These are phyloP conservation scores for Cruciata laevipes DNA, from an alignment of 257 asterid species.

Conservation along the genomic window DNA sequence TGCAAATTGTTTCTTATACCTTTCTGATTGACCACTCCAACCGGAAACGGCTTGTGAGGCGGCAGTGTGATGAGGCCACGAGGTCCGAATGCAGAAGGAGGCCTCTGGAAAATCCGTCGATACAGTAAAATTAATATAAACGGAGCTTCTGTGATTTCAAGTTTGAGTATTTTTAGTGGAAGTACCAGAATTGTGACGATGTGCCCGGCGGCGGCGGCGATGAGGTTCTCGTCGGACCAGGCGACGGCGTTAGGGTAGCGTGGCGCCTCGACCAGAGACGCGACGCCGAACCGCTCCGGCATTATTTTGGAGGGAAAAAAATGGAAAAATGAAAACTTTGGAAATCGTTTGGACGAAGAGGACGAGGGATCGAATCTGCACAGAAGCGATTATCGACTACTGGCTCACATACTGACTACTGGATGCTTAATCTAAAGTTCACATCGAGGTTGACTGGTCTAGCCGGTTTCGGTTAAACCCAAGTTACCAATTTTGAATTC, in stretches of 20 bases:
- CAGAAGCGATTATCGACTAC: neutral
- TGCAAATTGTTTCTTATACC: conserved; percentile 26
- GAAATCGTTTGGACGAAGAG: neutral
- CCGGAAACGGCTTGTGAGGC: conserved; percentile 56
- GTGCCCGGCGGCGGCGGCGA: conserved; percentile 73
- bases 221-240: conserved; percentile 88
- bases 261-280: conserved; percentile 53
- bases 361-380: conserved; percentile 4
- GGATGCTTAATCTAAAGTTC: no score
- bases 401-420: no score
- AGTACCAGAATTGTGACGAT: conserved; percentile 59
- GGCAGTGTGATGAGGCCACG: conserved; percentile 70
- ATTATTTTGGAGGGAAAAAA: conserved; percentile 6
- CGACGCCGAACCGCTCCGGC: conserved; percentile 58
- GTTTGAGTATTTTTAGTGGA: neutral
- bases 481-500: neutral
- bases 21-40: conserved; percentile 57
- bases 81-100: conserved; percentile 38
- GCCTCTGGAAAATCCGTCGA: conserved; percentile 20
- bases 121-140: neutral
- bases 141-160: neutral
- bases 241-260: conserved; percentile 66
- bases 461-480: neutral
- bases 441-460: neutral
- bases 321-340: neutral